phyloP scores from a whole-genome alignment of 176 grass and related monocot species.

The Tillandsia leiboldiana region DNA sequence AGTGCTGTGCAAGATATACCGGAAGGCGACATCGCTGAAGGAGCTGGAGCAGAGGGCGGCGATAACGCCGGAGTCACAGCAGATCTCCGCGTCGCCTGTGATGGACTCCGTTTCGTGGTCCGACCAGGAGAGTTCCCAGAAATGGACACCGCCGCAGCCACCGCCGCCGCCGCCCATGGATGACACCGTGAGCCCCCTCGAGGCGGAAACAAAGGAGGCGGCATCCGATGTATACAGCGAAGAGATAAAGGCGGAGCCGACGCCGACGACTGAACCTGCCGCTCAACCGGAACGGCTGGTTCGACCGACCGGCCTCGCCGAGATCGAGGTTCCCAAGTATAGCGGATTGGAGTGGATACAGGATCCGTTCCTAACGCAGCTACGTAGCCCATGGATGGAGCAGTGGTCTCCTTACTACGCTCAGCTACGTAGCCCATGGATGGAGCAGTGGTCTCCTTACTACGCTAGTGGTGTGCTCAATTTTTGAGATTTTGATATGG shows the following conservation, averaged over 20 bases:
- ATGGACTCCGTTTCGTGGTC: constrained; percentile 45
- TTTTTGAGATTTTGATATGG: constrained; percentile 16
- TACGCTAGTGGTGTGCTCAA: constrained; percentile 59
- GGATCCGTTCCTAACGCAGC: constrained; percentile 69
- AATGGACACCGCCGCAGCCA: not conserved
- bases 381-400: constrained; percentile 80
- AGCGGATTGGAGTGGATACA: constrained; percentile 68
- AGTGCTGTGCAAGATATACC: constrained; percentile 87
- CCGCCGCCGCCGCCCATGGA: not conserved
- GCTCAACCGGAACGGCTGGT: not conserved
- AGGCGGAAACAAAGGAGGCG: constrained; percentile 30
- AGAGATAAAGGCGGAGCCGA: constrained; percentile 9
- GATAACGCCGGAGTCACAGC: constrained; percentile 48
- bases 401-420: constrained; percentile 55
- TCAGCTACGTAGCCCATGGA: constrained; percentile 79
- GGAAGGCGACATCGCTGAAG: constrained; percentile 74
- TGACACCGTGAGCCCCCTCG: not conserved
- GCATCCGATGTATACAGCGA: not conserved
- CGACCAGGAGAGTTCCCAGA: constrained; percentile 23
- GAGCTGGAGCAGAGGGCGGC: constrained; percentile 90
- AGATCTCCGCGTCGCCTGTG: constrained; percentile 25
- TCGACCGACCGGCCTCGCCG: constrained; percentile 30
- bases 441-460: constrained; percentile 63
- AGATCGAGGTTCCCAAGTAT: constrained; percentile 45
- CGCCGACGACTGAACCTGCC: too few relatives aligned